Base-by-base conservation (phyloP, 768 basidiomycete genomes). In the Dentipellis fragilis region DNA sequence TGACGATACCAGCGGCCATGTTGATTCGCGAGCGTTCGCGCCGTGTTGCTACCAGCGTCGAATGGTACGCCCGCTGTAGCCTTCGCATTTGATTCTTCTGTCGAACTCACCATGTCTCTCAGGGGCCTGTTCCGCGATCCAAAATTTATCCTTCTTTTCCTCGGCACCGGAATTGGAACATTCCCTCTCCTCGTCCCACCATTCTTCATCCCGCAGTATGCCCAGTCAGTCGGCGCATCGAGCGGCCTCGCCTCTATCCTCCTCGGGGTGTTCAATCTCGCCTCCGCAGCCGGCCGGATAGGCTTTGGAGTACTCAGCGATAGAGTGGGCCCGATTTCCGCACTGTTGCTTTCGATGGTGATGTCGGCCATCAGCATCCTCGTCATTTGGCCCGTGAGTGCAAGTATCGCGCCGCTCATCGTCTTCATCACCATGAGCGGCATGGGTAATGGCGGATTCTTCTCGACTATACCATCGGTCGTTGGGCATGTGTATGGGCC, bases 201-300 rank as follows among this genome's bases (percentile, higher is more conserved):
- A 10, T 72, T 70, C 62, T 72, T 73, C 62, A 69, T 71, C 48
- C 71, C 69, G 1, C 61, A 66, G 10, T 72, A 71, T 54, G 66
- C 68, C 52, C 60, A 63, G 3, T 69, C 68, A 1, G 59, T 70
- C 36, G 51, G 59, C 22, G 59, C 67, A 35, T 62, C 68, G 1
- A 46, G 56, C 29, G 57, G 57, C 50, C 34, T 65, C 34, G 64
- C 59, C 19, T 68, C 68, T 3, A 49, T 63, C n/a, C 65, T 70
- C 21, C 64, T 71, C n/a, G 68, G 65, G 2, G 49, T 65, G n/a
- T 71, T 69, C 62, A 69, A 69, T 52, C 60, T 71, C 47, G 60
- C 70, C 34, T 71, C 69, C 21, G 68, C 68, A 1, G n/a, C 68
- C 14, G 69, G 69, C 19, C 69, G 69, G 8, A 57, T 68, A 8